phyloP scores from a whole-genome alignment of 495 filamentous ascomycete species.

The Annulohypoxylon stygium region DNA sequence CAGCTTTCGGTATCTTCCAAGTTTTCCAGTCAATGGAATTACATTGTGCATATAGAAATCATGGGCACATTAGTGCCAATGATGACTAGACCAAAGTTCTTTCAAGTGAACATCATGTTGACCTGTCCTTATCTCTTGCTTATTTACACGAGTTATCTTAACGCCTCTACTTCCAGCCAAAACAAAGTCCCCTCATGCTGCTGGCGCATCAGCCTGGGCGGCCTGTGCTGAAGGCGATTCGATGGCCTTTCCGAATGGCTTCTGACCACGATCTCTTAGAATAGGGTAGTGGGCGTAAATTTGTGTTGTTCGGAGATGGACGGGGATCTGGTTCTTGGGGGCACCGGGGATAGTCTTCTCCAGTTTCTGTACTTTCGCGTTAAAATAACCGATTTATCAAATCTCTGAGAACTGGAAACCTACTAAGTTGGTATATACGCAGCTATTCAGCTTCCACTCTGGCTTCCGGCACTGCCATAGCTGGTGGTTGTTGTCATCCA shows the following conservation, averaged over 20 bases:
- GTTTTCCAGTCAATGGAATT: neutral
- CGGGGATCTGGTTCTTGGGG: conserved; percentile 79
- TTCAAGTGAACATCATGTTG: neutral
- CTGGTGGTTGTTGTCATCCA: conserved; percentile 97
- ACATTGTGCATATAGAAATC: neutral
- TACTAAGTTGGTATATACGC: conserved; percentile 96
- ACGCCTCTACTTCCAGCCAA: neutral
- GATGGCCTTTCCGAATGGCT: conserved; percentile 54
- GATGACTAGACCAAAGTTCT: neutral
- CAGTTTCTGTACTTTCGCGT: conserved; percentile 72
- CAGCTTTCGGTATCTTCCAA: neutral
- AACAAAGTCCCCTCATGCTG: conserved; percentile 34
- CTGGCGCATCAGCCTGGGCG: conserved; percentile 41
- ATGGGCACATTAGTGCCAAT: neutral
- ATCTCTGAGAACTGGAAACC: conserved; percentile 48
- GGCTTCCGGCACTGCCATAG: conserved; percentile 87
- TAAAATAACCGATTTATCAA: conserved; percentile 18
- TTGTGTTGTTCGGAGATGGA: conserved; percentile 84
- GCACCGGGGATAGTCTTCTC: conserved; percentile 91
- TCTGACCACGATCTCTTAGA: conserved; percentile 50
- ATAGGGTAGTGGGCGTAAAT: conserved; percentile 74
- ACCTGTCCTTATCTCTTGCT: conserved; percentile 31
- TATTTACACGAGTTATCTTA: conserved; percentile 39
- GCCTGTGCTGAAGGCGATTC: conserved; percentile 51
- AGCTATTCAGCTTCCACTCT: conserved; percentile 89